A percentile compares a stretch with the other conserved stretches of the same genome.
phyloP scores from a whole-genome alignment of 208 protist genomes.

The Crithidia bombi region DNA sequence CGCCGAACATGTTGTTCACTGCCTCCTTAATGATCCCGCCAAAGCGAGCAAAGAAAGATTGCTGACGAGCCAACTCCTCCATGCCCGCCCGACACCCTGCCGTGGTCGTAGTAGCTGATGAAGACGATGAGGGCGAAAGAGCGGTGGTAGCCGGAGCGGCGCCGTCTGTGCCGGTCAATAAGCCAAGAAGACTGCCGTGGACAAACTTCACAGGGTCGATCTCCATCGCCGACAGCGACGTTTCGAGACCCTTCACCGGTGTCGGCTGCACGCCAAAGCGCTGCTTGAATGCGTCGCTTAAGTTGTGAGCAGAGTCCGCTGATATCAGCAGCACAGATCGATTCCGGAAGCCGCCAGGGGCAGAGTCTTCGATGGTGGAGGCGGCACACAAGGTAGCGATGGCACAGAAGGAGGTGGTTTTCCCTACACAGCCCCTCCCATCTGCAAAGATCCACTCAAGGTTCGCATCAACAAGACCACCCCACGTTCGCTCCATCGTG shows the following conservation, averaged over 20 bases:
- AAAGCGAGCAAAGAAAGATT: slow-evolving; percentile 35
- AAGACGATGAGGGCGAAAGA: not conserved
- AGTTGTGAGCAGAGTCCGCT: slow-evolving; percentile 99
- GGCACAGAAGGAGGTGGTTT: slow-evolving; percentile 94
- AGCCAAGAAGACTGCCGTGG: slow-evolving; percentile 27
- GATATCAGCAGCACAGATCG: slow-evolving; percentile 96
- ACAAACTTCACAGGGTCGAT: slow-evolving; percentile 77
- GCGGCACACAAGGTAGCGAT: slow-evolving; percentile 94
- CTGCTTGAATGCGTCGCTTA: slow-evolving; percentile 98
- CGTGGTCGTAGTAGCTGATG: not conserved
- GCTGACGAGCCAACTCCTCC: not conserved
- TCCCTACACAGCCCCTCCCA: slow-evolving; percentile 99
- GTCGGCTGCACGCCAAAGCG: slow-evolving; percentile 91
- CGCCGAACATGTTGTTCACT: slow-evolving; percentile 91
- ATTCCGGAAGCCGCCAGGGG: slow-evolving; percentile 26
- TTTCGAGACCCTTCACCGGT: slow-evolving; percentile 79
- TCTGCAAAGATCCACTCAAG: slow-evolving; percentile 93
- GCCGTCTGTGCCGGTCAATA: slow-evolving; percentile 1
- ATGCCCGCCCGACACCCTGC: not conserved
- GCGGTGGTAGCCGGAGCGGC: not conserved
- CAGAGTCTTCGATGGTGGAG: slow-evolving; percentile 44
- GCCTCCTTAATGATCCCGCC: slow-evolving; percentile 61
- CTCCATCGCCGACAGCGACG: slow-evolving; percentile 95
- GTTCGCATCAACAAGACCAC: slow-evolving; percentile 43
- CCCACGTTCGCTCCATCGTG: slow-evolving; percentile 54